phyloP scores from a whole-genome alignment of 2,329 filamentous ascomycete genomes.

The Tolypocladium sp. region DNA sequence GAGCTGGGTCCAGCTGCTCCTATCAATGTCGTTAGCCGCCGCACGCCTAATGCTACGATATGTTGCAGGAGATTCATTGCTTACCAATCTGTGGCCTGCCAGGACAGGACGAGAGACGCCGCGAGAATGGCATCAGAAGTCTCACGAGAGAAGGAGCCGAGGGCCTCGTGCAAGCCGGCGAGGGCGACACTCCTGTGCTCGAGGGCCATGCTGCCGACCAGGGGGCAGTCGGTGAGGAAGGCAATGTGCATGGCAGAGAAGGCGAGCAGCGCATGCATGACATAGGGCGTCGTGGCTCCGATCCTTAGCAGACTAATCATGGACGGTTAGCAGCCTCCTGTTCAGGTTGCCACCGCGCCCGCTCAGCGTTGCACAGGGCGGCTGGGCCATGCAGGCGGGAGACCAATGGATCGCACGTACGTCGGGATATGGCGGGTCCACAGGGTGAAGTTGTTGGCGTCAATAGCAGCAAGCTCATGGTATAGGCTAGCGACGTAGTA shows the following conservation, averaged over 20 bases:
- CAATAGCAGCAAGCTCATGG: conserved; percentile 66
- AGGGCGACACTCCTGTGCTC: conserved; percentile 81
- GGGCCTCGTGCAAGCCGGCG: too few species aligned
- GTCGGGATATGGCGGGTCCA: conserved; percentile 91
- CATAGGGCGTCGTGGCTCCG: conserved; percentile 72
- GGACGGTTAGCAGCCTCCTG: not conserved
- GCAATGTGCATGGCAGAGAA: conserved; percentile 90
- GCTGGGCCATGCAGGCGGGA: not conserved
- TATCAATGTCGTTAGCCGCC: conserved; percentile 31
- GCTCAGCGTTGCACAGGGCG: conserved; percentile 6
- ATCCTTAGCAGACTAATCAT: conserved; percentile 52
- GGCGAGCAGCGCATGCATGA: conserved; percentile 87
- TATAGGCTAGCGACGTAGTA: conserved; percentile 84
- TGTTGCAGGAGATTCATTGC: conserved; percentile 18
- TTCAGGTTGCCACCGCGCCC: not conserved
- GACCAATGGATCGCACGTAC: conserved; percentile 43
- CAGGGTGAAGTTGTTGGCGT: conserved; percentile 75
- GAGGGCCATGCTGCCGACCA: conserved; percentile 81
- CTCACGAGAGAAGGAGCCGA: too few species aligned
- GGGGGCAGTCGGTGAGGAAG: conserved; percentile 75
- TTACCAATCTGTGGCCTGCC: conserved; percentile 95
- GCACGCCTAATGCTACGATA: not conserved
- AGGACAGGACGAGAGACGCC: conserved; percentile 83
- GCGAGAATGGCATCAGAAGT: conserved; percentile 89
- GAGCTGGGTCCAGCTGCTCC: conserved; percentile 85